Base-by-base conservation (phyloP, 2,329 filamentous ascomycete genomes). In the Talaromyces verruculosus region DNA sequence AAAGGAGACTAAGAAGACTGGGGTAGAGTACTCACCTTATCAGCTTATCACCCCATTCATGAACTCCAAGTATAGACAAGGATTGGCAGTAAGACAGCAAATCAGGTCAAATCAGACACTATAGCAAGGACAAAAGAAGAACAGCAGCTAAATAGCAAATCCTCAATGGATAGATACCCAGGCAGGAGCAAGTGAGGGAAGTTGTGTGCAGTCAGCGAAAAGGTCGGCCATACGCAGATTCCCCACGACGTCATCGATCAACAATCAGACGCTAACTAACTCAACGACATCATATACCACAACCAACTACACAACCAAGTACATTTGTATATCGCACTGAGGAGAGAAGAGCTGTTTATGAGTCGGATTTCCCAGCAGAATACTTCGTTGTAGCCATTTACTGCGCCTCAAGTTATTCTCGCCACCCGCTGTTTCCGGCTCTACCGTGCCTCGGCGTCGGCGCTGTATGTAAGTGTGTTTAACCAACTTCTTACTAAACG, bases 231-330 rank as follows among this genome's bases (percentile, higher is more conserved):
- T 1, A 15, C 0, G 11, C 33, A 5, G n/a, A 17, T 25, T 25
- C 33, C n/a, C 30, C 51, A 22, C 53, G 53, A 57, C 53, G 53
- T 57, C 53, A 57, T 57, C 53, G 33, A 37, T 57, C 53, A 57
- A 37, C 33, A 37, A 39, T 22, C 30, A 22, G 53, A 37, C 30
- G 53, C 30, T 13, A 37, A 10, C 30, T 33, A 3, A 19, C 28
- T 55, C 17, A 55, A 35, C 47, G 47, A 51, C 19, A 28, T 6
- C 19, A 15, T 3, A 17, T 5, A 25, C 10, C 10, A 33, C 49
- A n/a, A 1, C 5, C 47, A 28, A 28, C 22, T 28, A 51, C 47
- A 28, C 33, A 11, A 35, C 33, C 2, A 10, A 47, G 6, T 43
- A 3, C 17, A 35, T 11, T 43, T 19, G 5, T 15, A 43, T 43